Base-by-base conservation (phyloP, 1,284 basidiomycete genomes). In the Xerocomus tenax region DNA sequence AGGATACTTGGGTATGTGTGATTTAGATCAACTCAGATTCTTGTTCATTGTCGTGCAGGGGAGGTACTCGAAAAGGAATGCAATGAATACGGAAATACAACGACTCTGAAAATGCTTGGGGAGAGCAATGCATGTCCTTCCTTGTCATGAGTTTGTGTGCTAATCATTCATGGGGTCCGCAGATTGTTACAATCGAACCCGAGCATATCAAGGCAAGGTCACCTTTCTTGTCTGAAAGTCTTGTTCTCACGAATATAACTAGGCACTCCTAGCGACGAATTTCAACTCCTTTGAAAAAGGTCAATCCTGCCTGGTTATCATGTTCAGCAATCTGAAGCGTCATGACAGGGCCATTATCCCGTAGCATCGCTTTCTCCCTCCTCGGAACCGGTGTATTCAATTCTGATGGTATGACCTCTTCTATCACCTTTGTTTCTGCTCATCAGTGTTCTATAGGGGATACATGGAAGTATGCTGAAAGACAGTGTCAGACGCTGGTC, bases 311-410 rank as follows among this genome's bases (percentile, higher is more conserved):
- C 25, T 34, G 43, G 23, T 23, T 9, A 19, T 46, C 34, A 29
- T 28, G 18, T 34, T 40, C 2, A 38, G 16, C 38, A 16, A 21
- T 41, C 61, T 58, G 48, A 54, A 50, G 55, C 13, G 47, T 28
- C 32, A 19, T 38, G 29, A 5, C 52, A 65, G 57, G 61, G n/a
- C 52, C 55, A 13, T 19, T 57, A 15, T 52, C 56, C n/a, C 54
- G 57, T 19, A 58, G 63, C 5, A 62, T 60, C 40, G 51, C 71
- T 29, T 52, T 58, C 26, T 66, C 70, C 3, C 54, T 79, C 15
- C 66, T 79, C 12, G 77, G 77, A 44, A 71, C 71, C 29, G 80
- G 79, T 0, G 76, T 81, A 1, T 81, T 82, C 57, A 81, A 81
- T 53, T 73, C 76, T 1, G 79, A 82, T 56, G 79, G 79, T 73